A percentile compares a stretch with the other conserved stretches of the same genome.
These are phyloP conservation scores for Globisporangium iwayamae DNA, from an alignment of 352 stramenopile genomes.

Conservation along the genomic window DNA sequence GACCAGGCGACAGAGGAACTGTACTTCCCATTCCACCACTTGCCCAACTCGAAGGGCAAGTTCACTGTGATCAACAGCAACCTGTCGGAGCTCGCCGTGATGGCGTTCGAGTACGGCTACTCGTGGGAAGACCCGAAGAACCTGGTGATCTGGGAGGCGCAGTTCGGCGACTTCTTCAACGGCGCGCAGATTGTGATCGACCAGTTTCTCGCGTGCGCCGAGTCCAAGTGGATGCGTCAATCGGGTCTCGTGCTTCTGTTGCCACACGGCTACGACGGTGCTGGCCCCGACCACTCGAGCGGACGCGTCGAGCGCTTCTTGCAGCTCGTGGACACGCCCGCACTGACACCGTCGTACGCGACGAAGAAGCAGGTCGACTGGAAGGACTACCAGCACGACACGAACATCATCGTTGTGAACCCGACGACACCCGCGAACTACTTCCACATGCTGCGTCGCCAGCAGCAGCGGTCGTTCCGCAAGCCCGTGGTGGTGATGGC, in stretches of 20 bases:
- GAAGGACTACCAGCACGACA: constrained; percentile 61
- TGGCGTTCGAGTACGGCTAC: constrained; percentile 90
- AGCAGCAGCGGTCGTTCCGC: constrained; percentile 74
- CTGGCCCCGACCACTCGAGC: constrained; percentile 86
- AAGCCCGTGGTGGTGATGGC: constrained; percentile 78
- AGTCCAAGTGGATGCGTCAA: constrained; percentile 90
- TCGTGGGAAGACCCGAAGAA: constrained; percentile 78
- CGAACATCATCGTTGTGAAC: constrained; percentile 86
- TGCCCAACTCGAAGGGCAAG: constrained; percentile 35
- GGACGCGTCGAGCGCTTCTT: constrained; percentile 84
- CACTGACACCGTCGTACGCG: constrained; percentile 27
- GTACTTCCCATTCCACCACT: constrained; percentile 76
- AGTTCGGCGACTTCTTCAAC: constrained; percentile 91
- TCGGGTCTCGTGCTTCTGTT: constrained; percentile 81
- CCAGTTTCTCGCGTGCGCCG: constrained; percentile 80
- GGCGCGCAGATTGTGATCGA: constrained; percentile 88
- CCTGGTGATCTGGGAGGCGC: constrained; percentile 88
- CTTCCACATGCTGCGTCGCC: constrained; percentile 94
- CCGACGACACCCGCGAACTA: constrained; percentile 93
- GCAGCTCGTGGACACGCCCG: constrained; percentile 77
- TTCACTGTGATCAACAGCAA: constrained; percentile 79
- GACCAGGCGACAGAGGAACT: constrained; percentile 74
- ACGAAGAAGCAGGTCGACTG: constrained; percentile 41
- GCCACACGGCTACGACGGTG: constrained; percentile 86
- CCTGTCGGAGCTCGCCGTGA: constrained; percentile 84